phyloP scores from a whole-genome alignment of 495 filamentous ascomycete genomes.

The Opeltia flavorubescens region DNA sequence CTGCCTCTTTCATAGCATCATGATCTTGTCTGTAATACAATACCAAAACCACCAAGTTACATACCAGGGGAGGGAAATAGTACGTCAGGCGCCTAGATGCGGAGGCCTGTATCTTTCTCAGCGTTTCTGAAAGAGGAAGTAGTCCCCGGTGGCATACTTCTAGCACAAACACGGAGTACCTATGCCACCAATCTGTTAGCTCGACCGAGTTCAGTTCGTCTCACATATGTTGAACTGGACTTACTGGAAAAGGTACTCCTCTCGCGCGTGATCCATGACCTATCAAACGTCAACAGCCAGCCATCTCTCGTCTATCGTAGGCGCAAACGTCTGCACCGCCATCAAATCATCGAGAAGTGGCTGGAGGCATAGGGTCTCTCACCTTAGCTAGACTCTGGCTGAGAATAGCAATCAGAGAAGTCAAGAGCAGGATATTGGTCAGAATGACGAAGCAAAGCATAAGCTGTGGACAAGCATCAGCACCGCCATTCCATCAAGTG shows the following conservation, averaged over 20 bases:
- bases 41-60: not conserved
- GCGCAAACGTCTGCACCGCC: conserved; percentile 9
- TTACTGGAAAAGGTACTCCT: conserved; percentile 80
- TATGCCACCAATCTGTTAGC: conserved; percentile 16
- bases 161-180: conserved; percentile 55
- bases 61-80: conserved; percentile 53
- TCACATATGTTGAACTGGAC: conserved; percentile 11
- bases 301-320: not conserved
- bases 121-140: not conserved
- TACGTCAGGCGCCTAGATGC: conserved; percentile 68
- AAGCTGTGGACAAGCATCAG: conserved; percentile 7
- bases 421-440: conserved; percentile 83
- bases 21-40: not conserved
- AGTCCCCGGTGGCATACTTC: conserved; percentile 26
- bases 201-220: not conserved
- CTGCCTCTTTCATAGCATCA: not conserved
- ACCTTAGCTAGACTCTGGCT: conserved; percentile 82
- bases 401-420: conserved; percentile 80
- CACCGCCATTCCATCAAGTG: conserved; percentile 15
- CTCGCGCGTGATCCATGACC: conserved; percentile 47
- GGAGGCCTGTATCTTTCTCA: conserved; percentile 32
- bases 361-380: too few species aligned
- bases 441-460: conserved; percentile 68
- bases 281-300: conserved; percentile 18
- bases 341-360: conserved; percentile 1